Base-by-base conservation (phyloP, 1,284 basidiomycete genomes). In the Ganoderma boninense region DNA sequence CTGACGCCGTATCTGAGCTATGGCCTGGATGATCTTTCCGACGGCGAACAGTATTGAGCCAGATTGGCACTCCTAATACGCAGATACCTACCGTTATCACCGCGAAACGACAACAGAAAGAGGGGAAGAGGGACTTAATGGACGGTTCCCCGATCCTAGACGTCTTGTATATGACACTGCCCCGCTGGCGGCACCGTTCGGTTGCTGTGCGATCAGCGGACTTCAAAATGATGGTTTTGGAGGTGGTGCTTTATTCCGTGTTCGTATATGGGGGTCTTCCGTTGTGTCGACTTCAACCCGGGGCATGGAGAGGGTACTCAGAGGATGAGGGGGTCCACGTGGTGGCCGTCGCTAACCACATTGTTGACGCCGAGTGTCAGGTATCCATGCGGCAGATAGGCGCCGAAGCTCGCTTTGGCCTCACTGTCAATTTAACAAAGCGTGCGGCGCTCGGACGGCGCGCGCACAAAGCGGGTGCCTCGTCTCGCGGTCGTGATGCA, bases 361-460 rank as follows among this genome's bases (percentile, higher is more conserved):
- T 32, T 38, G 14, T 42, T 62, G 60, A 62, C 60, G 60, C 59
- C 59, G 20, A 35, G 32, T 35, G 40, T 62, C 16, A n/a, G 26
- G 60, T 62, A 62, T 62, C 23, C 60, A 60, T 35, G 57, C 57
- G 57, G 57, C 18, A 40, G 20, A 40, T 40, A n/a, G 57, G 57
- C 57, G 57, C 35, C 35, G 6, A 56, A 56, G 7, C 4, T 57
- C 32, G 54, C 32, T 57, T 52, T 52, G 49, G 4, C 14, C 49
- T 52, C 23, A 10, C 49, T 23, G 23, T n/a, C n/a, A 49, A 18
- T 46, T 18, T 18, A 4, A 52, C 49, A 52, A 49, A 49, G 46
- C 46, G 46, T 4, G 46, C 8, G 38, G 38, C 38, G 10, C 38
- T 38, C 38, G 44, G 20, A 46, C 44, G 46, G 44, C 44, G 44